Evolutionary conservation across 495 filamentous ascomycete genomes (phyloP), one percentile per base, ranked within the genome.

Genomic region (Tuber melanosporum): DNA sequence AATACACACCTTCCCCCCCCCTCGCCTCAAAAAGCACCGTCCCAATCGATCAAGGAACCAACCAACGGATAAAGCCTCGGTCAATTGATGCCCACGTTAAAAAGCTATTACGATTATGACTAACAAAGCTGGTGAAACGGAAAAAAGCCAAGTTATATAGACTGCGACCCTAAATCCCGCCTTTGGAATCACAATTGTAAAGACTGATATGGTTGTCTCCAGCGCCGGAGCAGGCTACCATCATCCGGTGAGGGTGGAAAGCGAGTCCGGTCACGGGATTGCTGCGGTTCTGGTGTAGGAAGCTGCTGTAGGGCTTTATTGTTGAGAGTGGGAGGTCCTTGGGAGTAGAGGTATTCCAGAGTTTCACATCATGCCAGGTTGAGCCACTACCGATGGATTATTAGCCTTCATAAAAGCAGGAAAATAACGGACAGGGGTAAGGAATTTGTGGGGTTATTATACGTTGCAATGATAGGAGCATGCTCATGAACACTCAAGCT

Each of bases 401-500:
- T 88, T 80, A 86, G 83, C 76, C 78, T 49, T 47, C 32, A 10
- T 14, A 57, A 49, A 44, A 70, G 20, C 44, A 15, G 52, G 52
- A 22, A 75, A 75, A 71, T 14, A 75, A 73, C 14, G 10, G 26
- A n/a, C 57, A 17, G 41, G 36, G 26, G 15, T 3, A n/a, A 22
- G 47, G 52, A 9, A 14, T 26, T 62, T 26, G 42, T 42, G 70
- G 71, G 69, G 10, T 71, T 47, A 43, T 90, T 92, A 86, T 92
- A 97, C 94, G 94, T 90, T 82, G 93, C 93, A 87, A 98, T 97
- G 10, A 99, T 94, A 44, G 95, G 95, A 70, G 97, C 90, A 85
- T 98, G 96, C 84, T 99, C 95, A 85, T 99, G 95, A 41, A 95
- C 93, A 83, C 92, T 94, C 77, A 97, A 88, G 32, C 92, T 95